A percentile compares a stretch with the other conserved stretches of the same genome.
phyloP scores from a whole-genome alignment of 768 basidiomycete species.

The Kondoa malvinella region DNA sequence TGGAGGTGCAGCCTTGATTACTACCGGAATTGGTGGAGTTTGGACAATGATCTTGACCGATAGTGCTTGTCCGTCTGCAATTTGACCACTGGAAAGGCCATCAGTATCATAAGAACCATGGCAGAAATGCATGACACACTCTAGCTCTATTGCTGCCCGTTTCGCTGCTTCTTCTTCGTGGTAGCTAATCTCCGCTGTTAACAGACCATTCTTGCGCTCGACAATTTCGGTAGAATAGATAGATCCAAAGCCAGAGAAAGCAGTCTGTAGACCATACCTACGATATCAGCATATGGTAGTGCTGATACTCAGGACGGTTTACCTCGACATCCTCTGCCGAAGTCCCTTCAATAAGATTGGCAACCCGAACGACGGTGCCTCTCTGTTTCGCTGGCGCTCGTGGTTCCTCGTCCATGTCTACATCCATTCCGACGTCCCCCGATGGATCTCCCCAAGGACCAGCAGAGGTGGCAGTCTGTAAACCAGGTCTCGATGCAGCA shows the following conservation, averaged over 20 bases:
- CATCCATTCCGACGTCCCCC: not conserved
- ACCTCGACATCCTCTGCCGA: constrained; percentile 8
- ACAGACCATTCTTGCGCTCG: not conserved
- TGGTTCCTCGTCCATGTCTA: not conserved
- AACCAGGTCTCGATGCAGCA: not conserved
- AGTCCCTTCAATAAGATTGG: constrained; percentile 5
- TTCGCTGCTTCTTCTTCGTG: not conserved
- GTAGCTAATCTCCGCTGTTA: not conserved
- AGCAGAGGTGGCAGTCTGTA: not conserved
- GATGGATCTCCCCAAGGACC: not conserved
- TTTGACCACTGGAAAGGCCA: not conserved
- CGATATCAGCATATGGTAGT: not conserved
- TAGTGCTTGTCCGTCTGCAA: not conserved
- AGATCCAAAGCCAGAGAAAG: not conserved
- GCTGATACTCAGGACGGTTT: not conserved
- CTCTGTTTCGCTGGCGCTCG: not conserved
- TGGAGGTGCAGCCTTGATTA: not conserved
- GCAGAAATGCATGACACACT: not conserved
- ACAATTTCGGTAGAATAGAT: not conserved
- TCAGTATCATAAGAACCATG: not conserved
- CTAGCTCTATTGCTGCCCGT: not conserved
- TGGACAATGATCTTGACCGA: not conserved
- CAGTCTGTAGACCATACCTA: not conserved
- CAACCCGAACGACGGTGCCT: not conserved
- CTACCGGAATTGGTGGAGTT: not conserved